phyloP scores from a whole-genome alignment of 108 stramenopile genomes.

The Stephanodiscus minutulus region DNA sequence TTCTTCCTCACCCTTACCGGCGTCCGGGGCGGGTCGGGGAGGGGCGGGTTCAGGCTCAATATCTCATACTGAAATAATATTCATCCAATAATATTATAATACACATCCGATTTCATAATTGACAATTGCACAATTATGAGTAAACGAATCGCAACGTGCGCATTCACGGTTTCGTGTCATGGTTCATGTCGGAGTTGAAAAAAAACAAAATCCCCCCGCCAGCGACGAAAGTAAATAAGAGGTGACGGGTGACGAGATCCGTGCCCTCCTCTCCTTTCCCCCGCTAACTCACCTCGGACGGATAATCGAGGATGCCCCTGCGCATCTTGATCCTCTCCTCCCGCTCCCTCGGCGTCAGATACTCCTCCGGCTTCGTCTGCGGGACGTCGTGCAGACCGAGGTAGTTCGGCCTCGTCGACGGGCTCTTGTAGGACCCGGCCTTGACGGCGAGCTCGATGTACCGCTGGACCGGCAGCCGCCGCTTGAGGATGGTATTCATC shows the following conservation, averaged over 20 bases:
- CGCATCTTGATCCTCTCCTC: slow-evolving; percentile 38
- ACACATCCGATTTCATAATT: not conserved
- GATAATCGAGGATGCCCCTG: slow-evolving; percentile 68
- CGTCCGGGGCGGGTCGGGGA: slow-evolving; percentile 61
- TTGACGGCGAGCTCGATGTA: slow-evolving; percentile 57
- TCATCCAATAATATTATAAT: not conserved
- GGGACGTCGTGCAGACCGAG: slow-evolving; percentile 42
- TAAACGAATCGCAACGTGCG: not conserved
- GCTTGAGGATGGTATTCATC: slow-evolving; percentile 50
- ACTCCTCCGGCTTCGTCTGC: slow-evolving; percentile 5
- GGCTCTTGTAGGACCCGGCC: slow-evolving; percentile 52
- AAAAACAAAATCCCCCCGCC: not conserved
- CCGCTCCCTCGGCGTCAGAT: slow-evolving; percentile 20
- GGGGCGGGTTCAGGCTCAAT: slow-evolving; percentile 72
- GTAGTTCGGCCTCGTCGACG: slow-evolving; percentile 48
- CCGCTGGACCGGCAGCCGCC: slow-evolving; percentile 28
- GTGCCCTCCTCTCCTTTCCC: not conserved
- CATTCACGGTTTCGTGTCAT: not conserved
- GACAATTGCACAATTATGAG: not conserved
- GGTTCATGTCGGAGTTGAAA: not conserved
- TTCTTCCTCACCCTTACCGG: slow-evolving; percentile 46
- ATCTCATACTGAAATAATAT: slow-evolving; percentile 51
- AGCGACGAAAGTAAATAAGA: not conserved
- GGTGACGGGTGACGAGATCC: too few relatives aligned
- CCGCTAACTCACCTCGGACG: slow-evolving; percentile 48